phyloP scores from a whole-genome alignment of 257 asterid genomes.

The Gentiana dahurica region DNA sequence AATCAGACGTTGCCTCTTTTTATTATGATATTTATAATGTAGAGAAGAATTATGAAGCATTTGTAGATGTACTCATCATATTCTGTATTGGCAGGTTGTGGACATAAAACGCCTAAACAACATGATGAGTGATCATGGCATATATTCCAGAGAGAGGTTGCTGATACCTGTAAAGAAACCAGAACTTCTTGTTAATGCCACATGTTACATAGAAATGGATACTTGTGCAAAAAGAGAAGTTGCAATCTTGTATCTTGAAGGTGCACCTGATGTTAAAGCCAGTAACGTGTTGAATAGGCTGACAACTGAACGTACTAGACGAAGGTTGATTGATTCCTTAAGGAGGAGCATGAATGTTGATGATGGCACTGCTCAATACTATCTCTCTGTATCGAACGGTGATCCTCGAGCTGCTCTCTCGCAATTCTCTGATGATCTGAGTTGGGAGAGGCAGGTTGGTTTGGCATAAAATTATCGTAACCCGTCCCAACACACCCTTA shows the following conservation, averaged over 20 bases:
- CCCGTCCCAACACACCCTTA: no score
- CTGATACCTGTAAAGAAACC: slow-evolving; percentile 74
- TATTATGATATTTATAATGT: neutral
- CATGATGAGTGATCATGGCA: slow-evolving; percentile 98
- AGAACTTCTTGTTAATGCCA: slow-evolving; percentile 44
- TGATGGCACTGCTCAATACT: slow-evolving; percentile 82
- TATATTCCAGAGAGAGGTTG: slow-evolving; percentile 88
- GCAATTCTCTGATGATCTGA: slow-evolving; percentile 68
- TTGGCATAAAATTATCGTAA: slow-evolving; percentile 20
- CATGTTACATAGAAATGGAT: slow-evolving; percentile 91
- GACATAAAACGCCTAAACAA: slow-evolving; percentile 85
- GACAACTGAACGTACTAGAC: slow-evolving; percentile 51
- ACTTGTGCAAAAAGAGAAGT: slow-evolving; percentile 85
- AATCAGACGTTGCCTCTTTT: no score
- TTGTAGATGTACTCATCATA: neutral
- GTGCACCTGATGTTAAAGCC: slow-evolving; percentile 46
- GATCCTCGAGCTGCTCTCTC: slow-evolving; percentile 85
- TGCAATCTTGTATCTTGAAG: slow-evolving; percentile 86
- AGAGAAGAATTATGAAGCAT: neutral
- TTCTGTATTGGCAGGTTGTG: slow-evolving; percentile 42
- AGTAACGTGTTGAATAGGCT: slow-evolving; percentile 23
- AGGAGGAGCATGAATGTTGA: slow-evolving; percentile 82
- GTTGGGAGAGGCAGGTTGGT: slow-evolving; percentile 75
- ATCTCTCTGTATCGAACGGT: slow-evolving; percentile 65
- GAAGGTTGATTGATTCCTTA: slow-evolving; percentile 61